Evolutionary conservation across 2,329 filamentous ascomycete species (phyloP).

Genomic region (Tolypocladium sp.): DNA sequence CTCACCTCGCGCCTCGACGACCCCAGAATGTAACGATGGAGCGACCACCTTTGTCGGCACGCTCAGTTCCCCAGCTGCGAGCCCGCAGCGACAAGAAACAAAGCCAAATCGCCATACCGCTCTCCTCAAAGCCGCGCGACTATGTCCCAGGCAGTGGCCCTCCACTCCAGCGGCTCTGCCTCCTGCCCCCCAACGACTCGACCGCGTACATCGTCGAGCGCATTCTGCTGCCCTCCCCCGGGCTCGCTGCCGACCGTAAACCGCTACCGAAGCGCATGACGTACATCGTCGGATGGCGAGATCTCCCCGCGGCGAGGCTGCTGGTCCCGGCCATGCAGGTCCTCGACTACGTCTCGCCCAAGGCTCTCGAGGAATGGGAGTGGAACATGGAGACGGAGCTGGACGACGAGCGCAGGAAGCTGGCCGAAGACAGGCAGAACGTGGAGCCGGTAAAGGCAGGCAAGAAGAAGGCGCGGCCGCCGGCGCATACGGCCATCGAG

Average conservation of each 20-base stretch:
- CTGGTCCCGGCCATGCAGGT: slow-evolving; percentile 37
- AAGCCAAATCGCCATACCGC: background rate
- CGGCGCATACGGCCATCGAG: slow-evolving; percentile 12
- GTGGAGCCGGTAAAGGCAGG: background rate
- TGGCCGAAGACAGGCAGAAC: slow-evolving; percentile 14
- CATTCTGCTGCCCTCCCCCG: slow-evolving; percentile 32
- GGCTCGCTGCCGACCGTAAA: slow-evolving; percentile 21
- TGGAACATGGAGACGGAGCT: slow-evolving; percentile 31
- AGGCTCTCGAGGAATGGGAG: slow-evolving; percentile 48
- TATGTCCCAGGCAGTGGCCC: slow-evolving; percentile 41
- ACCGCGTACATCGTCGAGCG: slow-evolving; percentile 49
- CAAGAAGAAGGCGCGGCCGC: slow-evolving; percentile 17
- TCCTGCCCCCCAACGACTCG: slow-evolving; percentile 39
- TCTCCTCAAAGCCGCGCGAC: slow-evolving; percentile 9
- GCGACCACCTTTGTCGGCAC: background rate
- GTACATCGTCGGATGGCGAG: slow-evolving; percentile 47
- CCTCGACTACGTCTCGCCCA: slow-evolving; percentile 49
- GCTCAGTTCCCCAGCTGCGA: background rate
- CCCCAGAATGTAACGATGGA: background rate
- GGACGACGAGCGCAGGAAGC: slow-evolving; percentile 26
- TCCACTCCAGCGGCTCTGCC: slow-evolving; percentile 33
- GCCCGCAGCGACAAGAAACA: background rate
- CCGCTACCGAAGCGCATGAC: slow-evolving; percentile 34
- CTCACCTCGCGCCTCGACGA: background rate
- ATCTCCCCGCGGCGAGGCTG: slow-evolving; percentile 38